A percentile compares a stretch with the other conserved stretches of the same genome.
Evolutionary conservation across 768 basidiomycete species (phyloP).

Genomic region (Pisolithus microcarpus): DNA sequence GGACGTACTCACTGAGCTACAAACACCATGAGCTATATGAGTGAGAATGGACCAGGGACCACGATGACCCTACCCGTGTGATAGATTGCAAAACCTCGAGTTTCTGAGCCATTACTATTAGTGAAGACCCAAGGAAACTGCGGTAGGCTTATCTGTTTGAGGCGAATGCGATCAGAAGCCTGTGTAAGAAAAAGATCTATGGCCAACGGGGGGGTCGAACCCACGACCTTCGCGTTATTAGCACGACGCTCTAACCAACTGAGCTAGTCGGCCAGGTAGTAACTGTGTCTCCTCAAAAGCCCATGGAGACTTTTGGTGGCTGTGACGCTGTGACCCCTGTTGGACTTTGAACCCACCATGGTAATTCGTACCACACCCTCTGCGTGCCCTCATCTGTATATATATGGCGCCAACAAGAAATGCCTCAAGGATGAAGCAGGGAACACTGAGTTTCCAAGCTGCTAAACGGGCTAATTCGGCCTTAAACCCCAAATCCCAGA

Average conservation of each 20-base stretch:
- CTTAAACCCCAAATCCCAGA: constrained; percentile 13
- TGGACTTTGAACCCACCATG: background rate
- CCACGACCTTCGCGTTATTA: constrained; percentile 64
- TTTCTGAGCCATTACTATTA: constrained; percentile 35
- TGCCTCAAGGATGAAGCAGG: constrained; percentile 34
- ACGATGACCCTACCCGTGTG: constrained; percentile 37
- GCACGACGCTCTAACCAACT: constrained; percentile 47
- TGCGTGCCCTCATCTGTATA: background rate
- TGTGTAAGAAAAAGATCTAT: constrained; percentile 13
- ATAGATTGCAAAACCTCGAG: constrained; percentile 47
- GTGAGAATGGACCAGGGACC: background rate
- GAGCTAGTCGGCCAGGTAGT: constrained; percentile 36
- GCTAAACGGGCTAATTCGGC: constrained; percentile 38
- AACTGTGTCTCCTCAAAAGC: background rate
- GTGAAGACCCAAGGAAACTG: background rate
- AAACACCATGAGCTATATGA: background rate
- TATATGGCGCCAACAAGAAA: constrained; percentile 4
- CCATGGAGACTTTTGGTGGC: background rate
- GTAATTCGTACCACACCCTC: background rate
- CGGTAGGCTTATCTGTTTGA: too few relatives aligned
- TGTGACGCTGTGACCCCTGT: constrained; percentile 5
- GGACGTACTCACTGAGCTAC: constrained; percentile 64
- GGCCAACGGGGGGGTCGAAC: constrained; percentile 66
- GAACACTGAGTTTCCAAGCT: constrained; percentile 38
- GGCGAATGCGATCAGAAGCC: background rate